phyloP scores from a whole-genome alignment of 1,284 basidiomycete genomes.

The Naganishia sp. region DNA sequence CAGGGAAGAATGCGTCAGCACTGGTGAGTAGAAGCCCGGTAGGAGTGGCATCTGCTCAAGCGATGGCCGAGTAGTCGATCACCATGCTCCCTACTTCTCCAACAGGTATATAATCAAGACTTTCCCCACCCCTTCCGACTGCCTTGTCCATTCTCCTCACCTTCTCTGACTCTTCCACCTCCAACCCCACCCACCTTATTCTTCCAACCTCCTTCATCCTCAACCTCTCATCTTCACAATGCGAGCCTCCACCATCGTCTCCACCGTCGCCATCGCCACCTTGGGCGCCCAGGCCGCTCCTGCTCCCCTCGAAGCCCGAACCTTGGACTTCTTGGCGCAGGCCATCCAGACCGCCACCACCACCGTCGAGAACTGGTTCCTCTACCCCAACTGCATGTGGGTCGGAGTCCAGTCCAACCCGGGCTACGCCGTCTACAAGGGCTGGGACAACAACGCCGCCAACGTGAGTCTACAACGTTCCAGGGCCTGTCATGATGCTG shows the following conservation, averaged over 20 bases:
- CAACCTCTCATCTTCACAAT: constrained; percentile 1
- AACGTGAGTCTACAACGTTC: background rate
- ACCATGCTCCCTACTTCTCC: background rate
- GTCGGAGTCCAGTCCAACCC: constrained; percentile 11
- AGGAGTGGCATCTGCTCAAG: no score
- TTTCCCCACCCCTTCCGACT: background rate
- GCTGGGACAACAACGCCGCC: constrained; percentile 25
- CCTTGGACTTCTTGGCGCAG: constrained; percentile 10
- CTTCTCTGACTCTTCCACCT: constrained; percentile 17
- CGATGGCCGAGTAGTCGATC: background rate
- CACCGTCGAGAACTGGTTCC: constrained; percentile 1
- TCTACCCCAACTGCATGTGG: constrained; percentile 1
- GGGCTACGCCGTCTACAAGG: constrained; percentile 15
- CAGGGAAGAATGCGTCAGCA: no score
- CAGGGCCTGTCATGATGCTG: background rate
- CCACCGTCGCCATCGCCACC: constrained; percentile 16
- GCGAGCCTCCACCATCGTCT: constrained; percentile 19
- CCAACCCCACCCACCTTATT: background rate
- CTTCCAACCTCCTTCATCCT: constrained; percentile 11
- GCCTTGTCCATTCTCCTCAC: background rate
- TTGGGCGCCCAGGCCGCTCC: constrained; percentile 12
- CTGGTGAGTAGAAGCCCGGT: no score
- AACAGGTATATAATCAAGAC: constrained; percentile 5
- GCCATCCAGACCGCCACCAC: constrained; percentile 18
- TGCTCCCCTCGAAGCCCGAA: constrained; percentile 11